These are phyloP conservation scores for Colletotrichum magnum DNA, from an alignment of 2,329 filamentous ascomycete species.

Conservation along the genomic window DNA sequence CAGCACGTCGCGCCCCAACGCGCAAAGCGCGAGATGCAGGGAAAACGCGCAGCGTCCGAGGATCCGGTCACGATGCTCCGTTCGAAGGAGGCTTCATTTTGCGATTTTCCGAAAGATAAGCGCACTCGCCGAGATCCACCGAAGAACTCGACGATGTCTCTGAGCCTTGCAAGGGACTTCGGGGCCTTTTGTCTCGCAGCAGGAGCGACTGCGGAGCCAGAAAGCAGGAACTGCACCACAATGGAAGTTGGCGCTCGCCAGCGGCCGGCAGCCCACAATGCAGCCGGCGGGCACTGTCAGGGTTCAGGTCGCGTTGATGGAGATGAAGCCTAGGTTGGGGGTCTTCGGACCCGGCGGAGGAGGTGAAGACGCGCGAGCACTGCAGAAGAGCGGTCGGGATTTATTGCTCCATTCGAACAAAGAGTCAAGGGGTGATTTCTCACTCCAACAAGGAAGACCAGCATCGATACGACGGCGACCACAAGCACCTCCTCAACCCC, in stretches of 20 bases:
- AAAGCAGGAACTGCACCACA: no score
- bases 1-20: neutral
- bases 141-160: slow-evolving; percentile 3
- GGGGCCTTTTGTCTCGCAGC: slow-evolving; percentile 22
- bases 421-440: neutral
- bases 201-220: slow-evolving; percentile 6
- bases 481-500: neutral
- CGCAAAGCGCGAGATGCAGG: neutral
- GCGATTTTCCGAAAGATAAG: neutral
- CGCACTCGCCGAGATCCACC: slow-evolving; percentile 27
- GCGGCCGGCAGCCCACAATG: slow-evolving; percentile 3
- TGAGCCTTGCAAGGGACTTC: neutral
- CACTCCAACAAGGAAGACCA: neutral
- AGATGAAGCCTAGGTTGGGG: neutral
- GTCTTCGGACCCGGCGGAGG: slow-evolving; percentile 5
- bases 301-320: no score
- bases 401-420: slow-evolving; percentile 37
- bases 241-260: no score
- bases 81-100: neutral
- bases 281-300: neutral
- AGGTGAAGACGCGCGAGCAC: slow-evolving; percentile 19
- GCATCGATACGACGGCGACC: neutral
- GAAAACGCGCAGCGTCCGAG: slow-evolving; percentile 6
- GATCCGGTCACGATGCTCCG: neutral
- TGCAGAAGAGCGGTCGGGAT: slow-evolving; percentile 16